These are phyloP conservation scores for Amanita pallidorosea DNA, from an alignment of 768 basidiomycete genomes.

Conservation along the genomic window DNA sequence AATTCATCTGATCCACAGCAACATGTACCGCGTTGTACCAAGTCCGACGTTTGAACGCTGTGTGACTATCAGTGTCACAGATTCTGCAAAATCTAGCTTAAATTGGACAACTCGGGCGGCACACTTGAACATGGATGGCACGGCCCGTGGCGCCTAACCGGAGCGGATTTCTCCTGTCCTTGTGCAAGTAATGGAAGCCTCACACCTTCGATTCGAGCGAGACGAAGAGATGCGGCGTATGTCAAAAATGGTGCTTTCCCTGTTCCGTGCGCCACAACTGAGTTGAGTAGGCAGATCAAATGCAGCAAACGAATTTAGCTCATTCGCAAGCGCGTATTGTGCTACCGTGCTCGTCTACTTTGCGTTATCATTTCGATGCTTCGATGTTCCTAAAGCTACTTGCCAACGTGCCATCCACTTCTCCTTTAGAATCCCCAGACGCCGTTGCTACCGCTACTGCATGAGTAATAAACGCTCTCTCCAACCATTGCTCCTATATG, in stretches of 20 bases:
- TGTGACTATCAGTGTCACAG: not conserved
- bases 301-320: not conserved
- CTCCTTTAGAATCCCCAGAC: not conserved
- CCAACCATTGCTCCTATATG: not conserved
- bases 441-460: not conserved
- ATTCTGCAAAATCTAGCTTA: not conserved
- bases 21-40: too few relatives aligned
- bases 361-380: not conserved
- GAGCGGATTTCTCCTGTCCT: not conserved
- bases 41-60: too few relatives aligned
- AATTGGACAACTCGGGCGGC: not conserved
- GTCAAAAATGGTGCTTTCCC: not conserved
- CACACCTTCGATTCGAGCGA: not conserved
- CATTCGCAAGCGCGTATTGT: not conserved
- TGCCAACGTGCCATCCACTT: not conserved
- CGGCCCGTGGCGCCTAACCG: not conserved
- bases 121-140: not conserved
- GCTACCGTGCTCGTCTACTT: not conserved
- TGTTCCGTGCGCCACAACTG: not conserved
- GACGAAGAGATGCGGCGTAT: not conserved
- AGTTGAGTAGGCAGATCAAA: not conserved
- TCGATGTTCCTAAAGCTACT: constrained; percentile 1
- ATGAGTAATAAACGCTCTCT: too few relatives aligned
- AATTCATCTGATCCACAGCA: not conserved
- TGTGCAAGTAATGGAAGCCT: not conserved